Percentiles rank a stretch among this genome's conserved stretches.
Evolutionary conservation across 495 filamentous ascomycete species (phyloP).

Genomic region (Penicillium subrubescens): DNA sequence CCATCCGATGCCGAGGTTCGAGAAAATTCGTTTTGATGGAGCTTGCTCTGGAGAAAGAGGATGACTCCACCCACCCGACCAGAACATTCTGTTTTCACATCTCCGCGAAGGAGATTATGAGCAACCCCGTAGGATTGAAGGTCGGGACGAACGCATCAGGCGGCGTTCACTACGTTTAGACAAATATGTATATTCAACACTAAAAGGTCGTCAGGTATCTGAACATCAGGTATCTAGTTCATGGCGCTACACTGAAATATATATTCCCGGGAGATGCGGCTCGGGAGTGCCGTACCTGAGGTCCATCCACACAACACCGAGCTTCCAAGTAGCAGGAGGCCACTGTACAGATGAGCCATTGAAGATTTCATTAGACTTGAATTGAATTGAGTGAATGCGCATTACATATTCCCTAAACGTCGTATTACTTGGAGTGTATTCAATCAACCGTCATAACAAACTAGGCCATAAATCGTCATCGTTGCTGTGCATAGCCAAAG

Average conservation of each 20-base stretch:
- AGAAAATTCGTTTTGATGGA: conserved; percentile 1
- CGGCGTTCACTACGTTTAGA: background rate
- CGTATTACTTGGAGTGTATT: background rate
- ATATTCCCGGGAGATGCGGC: too few species aligned
- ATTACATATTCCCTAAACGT: background rate
- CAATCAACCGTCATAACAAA: background rate
- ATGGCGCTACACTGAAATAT: too few species aligned
- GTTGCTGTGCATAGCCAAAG: background rate
- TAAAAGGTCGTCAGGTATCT: too few species aligned
- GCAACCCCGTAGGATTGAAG: background rate
- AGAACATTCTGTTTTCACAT: conserved; percentile 1
- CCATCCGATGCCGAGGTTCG: background rate
- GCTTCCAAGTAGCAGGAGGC: too few species aligned
- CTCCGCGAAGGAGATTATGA: background rate
- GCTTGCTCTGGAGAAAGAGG: background rate
- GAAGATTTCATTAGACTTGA: too few species aligned
- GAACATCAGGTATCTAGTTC: too few species aligned
- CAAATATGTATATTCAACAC: background rate
- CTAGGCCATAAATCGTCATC: background rate
- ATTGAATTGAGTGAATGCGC: too few species aligned
- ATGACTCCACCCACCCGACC: background rate
- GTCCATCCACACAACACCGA: too few species aligned
- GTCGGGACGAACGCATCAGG: background rate
- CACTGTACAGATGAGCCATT: too few species aligned
- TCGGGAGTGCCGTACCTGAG: too few species aligned